Percentiles rank a stretch among this genome's conserved stretches.
phyloP scores from a whole-genome alignment of 108 stramenopile genomes.

The Cylindrotheca closterium region DNA sequence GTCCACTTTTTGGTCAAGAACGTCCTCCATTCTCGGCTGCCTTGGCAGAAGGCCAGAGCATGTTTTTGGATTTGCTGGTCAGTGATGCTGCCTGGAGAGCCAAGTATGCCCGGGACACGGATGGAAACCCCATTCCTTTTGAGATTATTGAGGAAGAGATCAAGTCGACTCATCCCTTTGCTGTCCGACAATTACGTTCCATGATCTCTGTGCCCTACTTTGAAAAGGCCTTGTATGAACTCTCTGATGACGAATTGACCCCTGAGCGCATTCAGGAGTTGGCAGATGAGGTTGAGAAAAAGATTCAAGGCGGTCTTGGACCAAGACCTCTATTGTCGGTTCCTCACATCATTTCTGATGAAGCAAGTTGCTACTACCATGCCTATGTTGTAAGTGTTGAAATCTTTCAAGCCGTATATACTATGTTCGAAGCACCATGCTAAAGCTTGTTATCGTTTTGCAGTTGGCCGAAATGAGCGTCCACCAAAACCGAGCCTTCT shows the following conservation, averaged over 20 bases:
- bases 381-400: constrained; percentile 10
- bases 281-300: constrained; percentile 59
- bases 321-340: constrained; percentile 62
- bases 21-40: constrained; percentile 68
- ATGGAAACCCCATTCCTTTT: constrained; percentile 59
- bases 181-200: constrained; percentile 51
- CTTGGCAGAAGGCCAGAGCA: constrained; percentile 68
- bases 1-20: constrained; percentile 70
- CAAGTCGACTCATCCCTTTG: constrained; percentile 62
- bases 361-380: constrained; percentile 45
- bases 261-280: constrained; percentile 49
- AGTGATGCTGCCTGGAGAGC: constrained; percentile 76
- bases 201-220: constrained; percentile 74
- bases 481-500: constrained; percentile 69
- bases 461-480: constrained; percentile 76
- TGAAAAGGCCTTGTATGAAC: constrained; percentile 75
- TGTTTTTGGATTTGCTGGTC: constrained; percentile 71
- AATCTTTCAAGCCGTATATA: neutral
- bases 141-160: constrained; percentile 65
- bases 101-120: constrained; percentile 49
- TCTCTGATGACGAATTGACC: constrained; percentile 61
- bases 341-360: constrained; percentile 72
- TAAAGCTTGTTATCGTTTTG: neutral
- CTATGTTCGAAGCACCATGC: too few relatives aligned
- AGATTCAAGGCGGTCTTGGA: constrained; percentile 66